Conservation (phyloP, 2,329 filamentous ascomycete genomes). For the Dothideomycetes sp. region DNA sequence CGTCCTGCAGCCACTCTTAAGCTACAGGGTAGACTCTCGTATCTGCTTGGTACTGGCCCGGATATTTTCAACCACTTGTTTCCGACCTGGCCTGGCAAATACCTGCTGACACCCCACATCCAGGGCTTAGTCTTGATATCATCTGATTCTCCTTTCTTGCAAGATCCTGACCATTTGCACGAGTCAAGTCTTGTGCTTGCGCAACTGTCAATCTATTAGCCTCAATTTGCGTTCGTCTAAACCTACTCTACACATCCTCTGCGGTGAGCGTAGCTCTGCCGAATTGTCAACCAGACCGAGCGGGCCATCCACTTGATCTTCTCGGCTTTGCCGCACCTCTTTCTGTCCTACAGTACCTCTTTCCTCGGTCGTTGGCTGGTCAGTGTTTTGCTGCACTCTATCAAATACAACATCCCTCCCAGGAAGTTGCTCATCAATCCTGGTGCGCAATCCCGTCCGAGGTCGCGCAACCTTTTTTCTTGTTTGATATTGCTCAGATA, state of each 20-base stretch:
- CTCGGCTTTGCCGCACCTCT: constrained; percentile 13
- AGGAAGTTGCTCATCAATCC: background rate
- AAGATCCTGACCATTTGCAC: constrained; percentile 14
- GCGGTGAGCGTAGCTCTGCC: constrained; percentile 13
- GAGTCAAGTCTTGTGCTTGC: constrained; percentile 17
- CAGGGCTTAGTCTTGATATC: constrained; percentile 4
- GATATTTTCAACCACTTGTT: constrained; percentile 5
- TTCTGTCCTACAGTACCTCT: constrained; percentile 11
- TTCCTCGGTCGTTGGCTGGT: constrained; percentile 7
- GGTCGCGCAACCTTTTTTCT: constrained; percentile 3
- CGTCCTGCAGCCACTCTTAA: constrained; percentile 11
- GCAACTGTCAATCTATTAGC: constrained; percentile 17
- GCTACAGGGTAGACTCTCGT: constrained; percentile 3
- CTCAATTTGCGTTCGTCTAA: constrained; percentile 16
- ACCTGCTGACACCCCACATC: constrained; percentile 12
- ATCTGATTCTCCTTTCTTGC: constrained; percentile 12
- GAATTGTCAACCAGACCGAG: constrained; percentile 11
- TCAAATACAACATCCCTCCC: constrained; percentile 3
- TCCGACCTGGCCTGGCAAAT: constrained; percentile 10
- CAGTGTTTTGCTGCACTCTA: constrained; percentile 11
- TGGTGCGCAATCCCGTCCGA: background rate
- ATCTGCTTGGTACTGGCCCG: constrained; percentile 4
- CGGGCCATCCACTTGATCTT: constrained; percentile 11
- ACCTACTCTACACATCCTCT: constrained; percentile 10
- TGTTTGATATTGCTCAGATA: constrained; percentile 11